phyloP scores from a whole-genome alignment of 257 asterid genomes.

The Solanum gandarillasii region DNA sequence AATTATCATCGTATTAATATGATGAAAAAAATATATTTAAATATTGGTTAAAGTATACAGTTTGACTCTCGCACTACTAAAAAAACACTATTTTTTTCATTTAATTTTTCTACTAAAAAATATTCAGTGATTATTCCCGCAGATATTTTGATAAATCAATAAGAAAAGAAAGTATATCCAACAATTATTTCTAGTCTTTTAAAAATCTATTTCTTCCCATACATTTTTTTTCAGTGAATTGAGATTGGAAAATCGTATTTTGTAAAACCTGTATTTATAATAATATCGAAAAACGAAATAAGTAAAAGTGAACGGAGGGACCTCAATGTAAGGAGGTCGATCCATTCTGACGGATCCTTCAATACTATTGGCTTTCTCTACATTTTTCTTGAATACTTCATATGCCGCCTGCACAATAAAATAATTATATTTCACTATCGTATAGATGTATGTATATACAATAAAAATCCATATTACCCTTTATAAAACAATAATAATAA shows the following conservation, averaged over 20 bases:
- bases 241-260: fast-evolving
- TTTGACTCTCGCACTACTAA: neutral
- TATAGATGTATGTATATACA: neutral
- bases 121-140: no score
- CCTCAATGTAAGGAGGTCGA: conserved; percentile 60
- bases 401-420: conserved; percentile 37
- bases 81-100: no score
- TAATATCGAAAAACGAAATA: no score
- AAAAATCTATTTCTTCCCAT: fast-evolving
- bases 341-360: conserved; percentile 46
- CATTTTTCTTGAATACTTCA: conserved; percentile 56
- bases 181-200: fast-evolving
- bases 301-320: neutral
- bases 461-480: neutral
- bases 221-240: no score
- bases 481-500: neutral
- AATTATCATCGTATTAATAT: no score
- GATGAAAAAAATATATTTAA: no score
- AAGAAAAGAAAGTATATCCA: no score
- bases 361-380: conserved; percentile 49
- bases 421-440: neutral
- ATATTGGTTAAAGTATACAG: neutral
- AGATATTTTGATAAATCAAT: no score
- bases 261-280: fast-evolving
- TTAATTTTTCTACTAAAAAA: no score